Evolutionary conservation across 2,329 filamentous ascomycete species (phyloP), one percentile per base, ranked within the genome.

Genomic region (Curvularia eragrostidis): DNA sequence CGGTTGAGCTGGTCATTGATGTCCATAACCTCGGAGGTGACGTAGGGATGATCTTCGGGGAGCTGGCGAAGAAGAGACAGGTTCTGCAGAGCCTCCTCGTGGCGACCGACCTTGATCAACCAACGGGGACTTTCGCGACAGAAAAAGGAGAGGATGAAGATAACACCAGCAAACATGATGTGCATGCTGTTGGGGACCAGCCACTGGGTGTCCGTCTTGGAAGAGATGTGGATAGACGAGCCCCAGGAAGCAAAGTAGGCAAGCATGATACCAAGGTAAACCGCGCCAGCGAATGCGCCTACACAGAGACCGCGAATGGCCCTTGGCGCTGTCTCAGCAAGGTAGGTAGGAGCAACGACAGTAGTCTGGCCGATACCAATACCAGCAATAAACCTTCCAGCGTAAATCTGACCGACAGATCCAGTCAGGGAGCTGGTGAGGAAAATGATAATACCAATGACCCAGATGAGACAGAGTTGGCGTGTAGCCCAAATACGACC

Each of bases 231-330:
- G 23, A 85, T 72, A 24, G 81, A 78, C n/a, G 79, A 81, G 13
- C 82, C 82, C 77, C 78, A 84, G 4, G 75, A 90, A 58, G 89
- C 86, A 68, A 92, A 93, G 78, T 93, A 94, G 8, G 89, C 89
- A 52, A 93, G 81, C 67, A 93, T 89, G 60, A 93, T 91, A 23
- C 90, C 91, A 52, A 91, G 76, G 70, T 93, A 93, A 21, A 93
- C 90, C 48, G 89, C 82, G 1, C 87, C 87, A 0, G 87, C 86
- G 71, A 90, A 90, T 24, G 88, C 82, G 68, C 87, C 88, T 1
- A 90, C 91, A 70, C 89, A 92, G 21, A 93, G 84, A 63, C 91
- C 89, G 53, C 89, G 85, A 57, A 91, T 81, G 1, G 86, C 84
- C 1, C 87, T 85, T 0, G 89, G 89, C 0, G 89, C 84, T 38